Percentiles rank a stretch among this genome's conserved stretches.
Conservation (phyloP, 148 eudicot species). For the Arctostaphylos glauca region DNA sequence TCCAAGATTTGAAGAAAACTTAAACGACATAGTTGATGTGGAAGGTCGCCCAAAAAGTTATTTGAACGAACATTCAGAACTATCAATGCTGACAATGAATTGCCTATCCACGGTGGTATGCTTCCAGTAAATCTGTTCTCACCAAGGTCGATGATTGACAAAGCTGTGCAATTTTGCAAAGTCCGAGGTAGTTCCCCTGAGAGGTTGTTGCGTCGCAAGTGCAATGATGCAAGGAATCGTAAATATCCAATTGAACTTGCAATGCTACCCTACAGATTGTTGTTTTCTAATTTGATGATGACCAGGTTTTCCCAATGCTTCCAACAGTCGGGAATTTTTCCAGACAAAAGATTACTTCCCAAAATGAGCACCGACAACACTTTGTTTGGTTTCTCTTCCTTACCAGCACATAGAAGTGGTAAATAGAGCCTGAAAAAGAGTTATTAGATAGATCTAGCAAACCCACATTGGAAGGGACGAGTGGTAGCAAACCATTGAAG, state of each 20-base stretch:
- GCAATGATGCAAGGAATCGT: background rate
- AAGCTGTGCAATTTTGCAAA: background rate
- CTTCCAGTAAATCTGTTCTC: constrained; percentile 17
- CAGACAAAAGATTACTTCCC: constrained; percentile 1
- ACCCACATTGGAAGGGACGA: background rate
- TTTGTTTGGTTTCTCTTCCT: background rate
- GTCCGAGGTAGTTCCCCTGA: constrained; percentile 17
- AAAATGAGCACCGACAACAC: background rate
- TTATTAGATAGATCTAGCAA: constrained; percentile 14
- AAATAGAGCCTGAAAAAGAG: constrained; percentile 10
- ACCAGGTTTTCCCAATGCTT: background rate
- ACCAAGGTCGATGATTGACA: background rate
- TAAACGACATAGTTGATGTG: background rate
- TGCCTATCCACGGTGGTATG: constrained; percentile 8
- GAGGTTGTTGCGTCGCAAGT: background rate
- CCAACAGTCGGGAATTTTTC: constrained; percentile 7
- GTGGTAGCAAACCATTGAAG: background rate
- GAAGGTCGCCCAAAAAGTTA: background rate
- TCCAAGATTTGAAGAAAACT: constrained; percentile 10
- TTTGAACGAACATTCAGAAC: background rate
- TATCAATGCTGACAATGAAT: background rate
- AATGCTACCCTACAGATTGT: background rate
- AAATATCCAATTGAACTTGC: background rate
- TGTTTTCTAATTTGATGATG: background rate
- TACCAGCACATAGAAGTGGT: background rate